These are phyloP conservation scores for Fomitopsis pinicola DNA, from an alignment of 1,284 basidiomycete species.

Conservation along the genomic window DNA sequence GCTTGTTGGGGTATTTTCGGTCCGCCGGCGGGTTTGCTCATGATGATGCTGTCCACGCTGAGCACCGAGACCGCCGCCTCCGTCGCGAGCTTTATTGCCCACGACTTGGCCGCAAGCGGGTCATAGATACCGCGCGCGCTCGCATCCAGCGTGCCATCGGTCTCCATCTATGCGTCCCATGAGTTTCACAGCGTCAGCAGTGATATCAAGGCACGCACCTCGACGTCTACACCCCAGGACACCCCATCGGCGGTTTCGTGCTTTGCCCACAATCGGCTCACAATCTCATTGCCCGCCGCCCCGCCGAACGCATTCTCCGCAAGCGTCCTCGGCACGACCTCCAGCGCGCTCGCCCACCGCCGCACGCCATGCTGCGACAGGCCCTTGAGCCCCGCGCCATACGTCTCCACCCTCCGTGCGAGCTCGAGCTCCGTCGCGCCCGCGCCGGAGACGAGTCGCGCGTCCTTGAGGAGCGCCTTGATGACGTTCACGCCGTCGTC, in stretches of 20 bases:
- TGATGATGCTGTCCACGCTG: conserved; percentile 97
- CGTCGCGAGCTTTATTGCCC: conserved; percentile 87
- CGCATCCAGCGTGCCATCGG: conserved; percentile 68
- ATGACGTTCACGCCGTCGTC: conserved; percentile 98
- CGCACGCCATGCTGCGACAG: conserved; percentile 94
- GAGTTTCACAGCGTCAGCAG: not conserved
- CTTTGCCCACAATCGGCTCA: conserved; percentile 86
- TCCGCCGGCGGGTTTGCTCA: conserved; percentile 90
- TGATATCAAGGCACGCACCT: conserved; percentile 43
- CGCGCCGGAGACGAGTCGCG: conserved; percentile 89
- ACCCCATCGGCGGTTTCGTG: conserved; percentile 75
- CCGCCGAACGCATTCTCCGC: conserved; percentile 95
- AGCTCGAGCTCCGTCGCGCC: conserved; percentile 95
- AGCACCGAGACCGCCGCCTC: conserved; percentile 94
- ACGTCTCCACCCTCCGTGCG: conserved; percentile 77
- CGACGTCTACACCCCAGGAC: conserved; percentile 89
- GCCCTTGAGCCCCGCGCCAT: conserved; percentile 87
- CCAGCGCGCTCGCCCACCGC: conserved; percentile 86
- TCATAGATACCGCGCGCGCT: conserved; percentile 71
- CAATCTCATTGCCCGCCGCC: conserved; percentile 88
- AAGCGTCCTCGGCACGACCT: conserved; percentile 90
- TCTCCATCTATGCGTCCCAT: conserved; percentile 50
- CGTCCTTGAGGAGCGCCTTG: conserved; percentile 90
- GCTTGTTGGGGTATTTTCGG: conserved; percentile 82
- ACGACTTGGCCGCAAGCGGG: conserved; percentile 83